A percentile compares a stretch with the other conserved stretches of the same genome.
These are phyloP conservation scores for Sorghum bicolor DNA, from an alignment of 176 grass and related monocot species.

Conservation along the genomic window DNA sequence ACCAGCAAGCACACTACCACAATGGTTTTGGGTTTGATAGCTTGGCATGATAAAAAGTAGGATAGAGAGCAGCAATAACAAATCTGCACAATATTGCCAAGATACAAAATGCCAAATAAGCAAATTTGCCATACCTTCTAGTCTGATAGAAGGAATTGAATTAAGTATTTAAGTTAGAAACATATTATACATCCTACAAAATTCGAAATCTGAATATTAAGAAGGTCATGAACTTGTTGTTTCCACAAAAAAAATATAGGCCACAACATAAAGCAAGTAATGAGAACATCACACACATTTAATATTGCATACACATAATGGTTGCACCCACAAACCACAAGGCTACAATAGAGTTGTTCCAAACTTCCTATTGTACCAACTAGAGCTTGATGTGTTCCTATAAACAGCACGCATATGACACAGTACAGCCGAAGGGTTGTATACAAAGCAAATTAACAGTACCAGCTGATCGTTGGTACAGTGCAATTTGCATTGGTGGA, in stretches of 20 bases:
- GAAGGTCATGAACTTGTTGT: not conserved
- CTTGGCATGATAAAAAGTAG: not conserved
- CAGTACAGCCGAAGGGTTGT: not conserved
- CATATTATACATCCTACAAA: constrained; percentile 2
- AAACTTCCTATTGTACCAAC: not conserved
- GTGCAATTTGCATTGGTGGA: not conserved
- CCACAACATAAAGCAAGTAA: constrained; percentile 15
- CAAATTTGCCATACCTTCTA: not conserved
- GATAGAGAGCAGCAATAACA: no score
- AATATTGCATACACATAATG: not conserved
- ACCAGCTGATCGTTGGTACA: constrained; percentile 2
- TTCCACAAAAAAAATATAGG: not conserved
- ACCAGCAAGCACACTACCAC: no score
- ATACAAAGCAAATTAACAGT: not conserved
- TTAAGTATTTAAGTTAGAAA: constrained; percentile 11
- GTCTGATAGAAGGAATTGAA: not conserved
- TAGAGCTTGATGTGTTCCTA: not conserved
- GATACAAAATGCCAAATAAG: not conserved
- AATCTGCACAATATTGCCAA: not conserved
- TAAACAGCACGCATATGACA: not conserved
- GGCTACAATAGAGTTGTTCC: not conserved
- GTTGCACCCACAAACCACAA: constrained; percentile 3
- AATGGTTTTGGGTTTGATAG: not conserved
- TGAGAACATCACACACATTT: not conserved
- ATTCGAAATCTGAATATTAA: not conserved